Base-by-base conservation (phyloP, 1,284 basidiomycete species). In the Moniliophthora roreri region DNA sequence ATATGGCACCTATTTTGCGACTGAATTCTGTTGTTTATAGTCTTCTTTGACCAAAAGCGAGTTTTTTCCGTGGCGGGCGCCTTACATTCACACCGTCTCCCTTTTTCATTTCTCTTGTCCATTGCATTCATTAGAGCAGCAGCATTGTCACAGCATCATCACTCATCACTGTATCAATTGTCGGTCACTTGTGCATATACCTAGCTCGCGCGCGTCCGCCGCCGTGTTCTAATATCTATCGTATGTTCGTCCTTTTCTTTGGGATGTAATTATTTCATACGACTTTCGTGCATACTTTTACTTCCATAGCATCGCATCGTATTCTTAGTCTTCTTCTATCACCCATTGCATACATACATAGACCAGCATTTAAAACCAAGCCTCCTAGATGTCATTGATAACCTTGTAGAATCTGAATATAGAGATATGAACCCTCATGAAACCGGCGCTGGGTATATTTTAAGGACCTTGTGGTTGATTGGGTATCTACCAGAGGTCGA, bases 141-240 rank as follows among this genome's bases (percentile, higher is more conserved):
- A 32, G 9, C n/a, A 40, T 21, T 18, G 4, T 18, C 39, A 13
- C 11, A 16, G 24, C 26, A 26, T 46, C 24, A 15, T 46, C 24
- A 46, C 8, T n/a, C 44, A 18, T 32, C 44, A 46, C 28, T 46
- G 44, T 32, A 46, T 28, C 16, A 16, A 32, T 46, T 46, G 11
- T 26, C 23, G n/a, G 28, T 32, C 28, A 32, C 28, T 46, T n/a
- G 44, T 46, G 24, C 44, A 46, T 28, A 46, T 46, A 46, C 44
- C 24, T n/a, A 15, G 6, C 13, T 32, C 44, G n/a, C 24, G 16
- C 13, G 16, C 9, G n/a, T 2, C 13, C 3, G 4, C 16, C 4
- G 40, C 7, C 18, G 18, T 20, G 18, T 23, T 23, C 24, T 28
- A 11, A 16, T 28, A 32, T 24, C 23, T 44, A 24, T 44, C 20